phyloP scores from a whole-genome alignment of 495 filamentous ascomycete species.

The Aspergillus campestris region DNA sequence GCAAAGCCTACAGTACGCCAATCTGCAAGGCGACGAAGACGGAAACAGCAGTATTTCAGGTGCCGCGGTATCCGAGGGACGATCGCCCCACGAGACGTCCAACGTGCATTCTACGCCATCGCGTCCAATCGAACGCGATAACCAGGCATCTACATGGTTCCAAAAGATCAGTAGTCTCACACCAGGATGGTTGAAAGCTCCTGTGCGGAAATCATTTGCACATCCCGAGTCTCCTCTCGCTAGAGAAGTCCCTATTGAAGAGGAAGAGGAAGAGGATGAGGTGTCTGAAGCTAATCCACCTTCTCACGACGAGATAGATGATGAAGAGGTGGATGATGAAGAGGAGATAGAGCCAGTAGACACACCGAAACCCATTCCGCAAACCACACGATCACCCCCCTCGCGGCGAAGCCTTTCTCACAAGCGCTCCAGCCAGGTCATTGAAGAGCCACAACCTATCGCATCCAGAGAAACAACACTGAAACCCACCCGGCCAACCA shows the following conservation, averaged over 20 bases:
- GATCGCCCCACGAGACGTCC: slow-evolving; percentile 9
- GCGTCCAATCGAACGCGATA: slow-evolving; percentile 10
- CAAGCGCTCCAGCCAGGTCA: no score
- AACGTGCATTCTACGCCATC: slow-evolving; percentile 20
- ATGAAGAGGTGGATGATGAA: slow-evolving; percentile 2
- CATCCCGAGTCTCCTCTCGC: neutral
- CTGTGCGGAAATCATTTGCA: slow-evolving; percentile 13
- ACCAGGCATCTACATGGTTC: slow-evolving; percentile 30
- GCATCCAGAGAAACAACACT: slow-evolving; percentile 3
- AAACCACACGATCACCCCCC: neutral
- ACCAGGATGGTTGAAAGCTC: slow-evolving; percentile 34
- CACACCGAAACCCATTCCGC: slow-evolving; percentile 1
- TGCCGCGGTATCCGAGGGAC: slow-evolving; percentile 9
- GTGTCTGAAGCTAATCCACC: slow-evolving; percentile 7
- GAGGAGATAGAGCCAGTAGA: slow-evolving; percentile 5
- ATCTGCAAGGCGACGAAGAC: slow-evolving; percentile 6
- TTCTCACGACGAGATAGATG: slow-evolving; percentile 5
- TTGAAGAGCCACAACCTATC: slow-evolving; percentile 6
- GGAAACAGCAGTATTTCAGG: slow-evolving; percentile 12
- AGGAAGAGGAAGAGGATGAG: slow-evolving; percentile 13
- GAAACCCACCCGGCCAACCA: slow-evolving; percentile 1
- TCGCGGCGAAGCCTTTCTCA: no score
- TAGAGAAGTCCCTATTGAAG: slow-evolving; percentile 10
- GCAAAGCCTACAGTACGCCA: slow-evolving; percentile 6
- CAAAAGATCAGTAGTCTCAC: slow-evolving; percentile 31